Percentiles rank a stretch among this genome's conserved stretches.
phyloP scores from a whole-genome alignment of 306 rosid species.

The Pyrus bretschneideri region DNA sequence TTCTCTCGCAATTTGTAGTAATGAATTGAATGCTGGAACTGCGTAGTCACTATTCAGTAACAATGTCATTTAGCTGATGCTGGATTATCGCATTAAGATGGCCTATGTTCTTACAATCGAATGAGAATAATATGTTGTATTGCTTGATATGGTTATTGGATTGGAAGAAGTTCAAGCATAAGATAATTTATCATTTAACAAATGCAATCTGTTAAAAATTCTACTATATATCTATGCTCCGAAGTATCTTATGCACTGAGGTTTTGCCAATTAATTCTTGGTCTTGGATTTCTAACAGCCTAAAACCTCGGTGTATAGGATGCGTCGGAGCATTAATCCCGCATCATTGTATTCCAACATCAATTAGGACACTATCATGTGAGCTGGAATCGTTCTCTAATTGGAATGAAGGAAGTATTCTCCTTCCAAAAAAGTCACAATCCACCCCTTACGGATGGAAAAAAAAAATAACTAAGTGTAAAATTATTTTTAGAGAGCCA shows the following conservation, averaged over 20 bases:
- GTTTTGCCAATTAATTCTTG: not conserved
- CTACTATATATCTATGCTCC: not conserved
- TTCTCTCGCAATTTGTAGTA: not conserved
- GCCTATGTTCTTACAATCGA: not conserved
- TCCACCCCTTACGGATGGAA: too few species aligned
- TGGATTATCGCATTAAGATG: not conserved
- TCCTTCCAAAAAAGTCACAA: not conserved
- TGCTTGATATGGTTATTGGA: not conserved
- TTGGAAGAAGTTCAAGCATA: slow-evolving; percentile 3
- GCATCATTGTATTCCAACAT: too few species aligned
- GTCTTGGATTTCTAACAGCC: not conserved
- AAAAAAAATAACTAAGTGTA: too few species aligned
- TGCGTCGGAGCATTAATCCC: too few species aligned
- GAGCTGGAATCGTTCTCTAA: not conserved
- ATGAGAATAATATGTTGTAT: not conserved
- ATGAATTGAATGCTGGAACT: not conserved
- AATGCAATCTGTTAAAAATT: too few species aligned
- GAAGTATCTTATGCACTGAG: not conserved
- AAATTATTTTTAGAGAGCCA: too few species aligned
- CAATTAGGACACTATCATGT: too few species aligned
- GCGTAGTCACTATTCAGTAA: not conserved
- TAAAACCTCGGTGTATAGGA: too few species aligned
- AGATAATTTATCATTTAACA: not conserved
- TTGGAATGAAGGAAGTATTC: not conserved
- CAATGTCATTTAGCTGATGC: not conserved